These are phyloP conservation scores for Purpureocillium lavendulum DNA, from an alignment of 2,329 filamentous ascomycete species.

Conservation along the genomic window DNA sequence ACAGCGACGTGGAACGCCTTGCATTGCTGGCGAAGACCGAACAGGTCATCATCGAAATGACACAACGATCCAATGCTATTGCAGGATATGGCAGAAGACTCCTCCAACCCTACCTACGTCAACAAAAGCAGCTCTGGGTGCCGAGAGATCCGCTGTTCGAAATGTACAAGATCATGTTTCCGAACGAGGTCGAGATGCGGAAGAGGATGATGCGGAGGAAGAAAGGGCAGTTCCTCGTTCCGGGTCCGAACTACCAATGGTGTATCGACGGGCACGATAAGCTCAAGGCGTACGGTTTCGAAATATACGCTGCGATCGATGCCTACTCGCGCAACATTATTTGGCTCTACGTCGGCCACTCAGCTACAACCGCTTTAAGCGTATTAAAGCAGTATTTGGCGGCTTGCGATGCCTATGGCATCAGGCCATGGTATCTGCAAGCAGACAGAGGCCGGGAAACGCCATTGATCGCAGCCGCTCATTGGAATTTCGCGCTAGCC, in stretches of 20 bases:
- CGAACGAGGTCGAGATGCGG: slow-evolving; percentile 4
- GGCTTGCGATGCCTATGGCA: not conserved
- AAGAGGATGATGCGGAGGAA: slow-evolving; percentile 3
- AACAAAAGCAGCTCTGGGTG: not conserved
- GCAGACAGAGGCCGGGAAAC: not conserved
- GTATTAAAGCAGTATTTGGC: slow-evolving; percentile 4
- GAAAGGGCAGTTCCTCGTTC: slow-evolving; percentile 4
- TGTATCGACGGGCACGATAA: slow-evolving; percentile 6
- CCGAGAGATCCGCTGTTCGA: not conserved
- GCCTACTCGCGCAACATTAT: slow-evolving; percentile 7
- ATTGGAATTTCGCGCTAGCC: not conserved
- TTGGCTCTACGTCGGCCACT: slow-evolving; percentile 3
- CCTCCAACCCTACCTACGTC: no score
- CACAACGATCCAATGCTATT: slow-evolving; percentile 1
- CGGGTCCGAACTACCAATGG: slow-evolving; percentile 6
- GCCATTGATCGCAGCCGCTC: not conserved
- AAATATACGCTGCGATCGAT: slow-evolving; percentile 7
- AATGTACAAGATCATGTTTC: slow-evolving; percentile 1
- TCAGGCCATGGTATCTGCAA: not conserved
- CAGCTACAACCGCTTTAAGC: slow-evolving; percentile 3
- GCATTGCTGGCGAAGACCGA: slow-evolving; percentile 4
- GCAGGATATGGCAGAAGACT: not conserved
- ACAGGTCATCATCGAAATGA: slow-evolving; percentile 7
- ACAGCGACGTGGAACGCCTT: slow-evolving; percentile 3
- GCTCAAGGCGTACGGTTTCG: slow-evolving; percentile 6